phyloP scores from a whole-genome alignment of 306 rosid genomes.

The Sicyos edulis region DNA sequence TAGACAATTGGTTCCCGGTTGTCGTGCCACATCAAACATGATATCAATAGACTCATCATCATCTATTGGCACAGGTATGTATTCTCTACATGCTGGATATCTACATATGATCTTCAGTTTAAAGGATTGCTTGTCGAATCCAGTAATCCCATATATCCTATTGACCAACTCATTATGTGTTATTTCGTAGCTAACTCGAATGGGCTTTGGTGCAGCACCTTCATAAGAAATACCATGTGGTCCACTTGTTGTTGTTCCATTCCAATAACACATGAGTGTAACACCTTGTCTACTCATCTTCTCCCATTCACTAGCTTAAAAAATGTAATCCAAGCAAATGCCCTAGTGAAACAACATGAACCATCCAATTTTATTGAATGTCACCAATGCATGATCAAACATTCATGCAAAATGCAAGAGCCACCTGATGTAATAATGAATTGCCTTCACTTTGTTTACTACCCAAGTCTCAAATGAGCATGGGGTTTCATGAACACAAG shows the following conservation, averaged over 20 bases:
- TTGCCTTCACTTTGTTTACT: not conserved
- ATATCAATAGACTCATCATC: conserved; percentile 28
- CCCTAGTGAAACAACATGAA: not conserved
- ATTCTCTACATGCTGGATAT: conserved; percentile 30
- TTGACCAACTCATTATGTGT: conserved; percentile 25
- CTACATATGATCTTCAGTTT: conserved; percentile 27
- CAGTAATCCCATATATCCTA: conserved; percentile 21
- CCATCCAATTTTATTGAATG: conserved; percentile 3
- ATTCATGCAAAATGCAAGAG: not conserved
- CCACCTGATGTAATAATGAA: not conserved
- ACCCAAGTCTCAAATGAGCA: not conserved
- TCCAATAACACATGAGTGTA: conserved; percentile 30
- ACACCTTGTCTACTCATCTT: conserved; percentile 28
- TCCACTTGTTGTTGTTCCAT: conserved; percentile 25
- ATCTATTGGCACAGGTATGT: conserved; percentile 27
- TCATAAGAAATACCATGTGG: conserved; percentile 28
- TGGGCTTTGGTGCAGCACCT: conserved; percentile 27
- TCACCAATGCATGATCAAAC: conserved; percentile 11
- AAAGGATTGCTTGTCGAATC: conserved; percentile 22
- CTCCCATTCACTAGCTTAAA: conserved; percentile 18
- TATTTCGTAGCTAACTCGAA: conserved; percentile 26
- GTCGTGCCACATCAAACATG: conserved; percentile 27
- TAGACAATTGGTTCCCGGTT: conserved; percentile 26
- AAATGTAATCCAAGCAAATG: not conserved
- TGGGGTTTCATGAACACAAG: not conserved